A percentile compares a stretch with the other conserved stretches of the same genome.
Evolutionary conservation across 768 basidiomycete species (phyloP).

Genomic region (Mycena maculata): DNA sequence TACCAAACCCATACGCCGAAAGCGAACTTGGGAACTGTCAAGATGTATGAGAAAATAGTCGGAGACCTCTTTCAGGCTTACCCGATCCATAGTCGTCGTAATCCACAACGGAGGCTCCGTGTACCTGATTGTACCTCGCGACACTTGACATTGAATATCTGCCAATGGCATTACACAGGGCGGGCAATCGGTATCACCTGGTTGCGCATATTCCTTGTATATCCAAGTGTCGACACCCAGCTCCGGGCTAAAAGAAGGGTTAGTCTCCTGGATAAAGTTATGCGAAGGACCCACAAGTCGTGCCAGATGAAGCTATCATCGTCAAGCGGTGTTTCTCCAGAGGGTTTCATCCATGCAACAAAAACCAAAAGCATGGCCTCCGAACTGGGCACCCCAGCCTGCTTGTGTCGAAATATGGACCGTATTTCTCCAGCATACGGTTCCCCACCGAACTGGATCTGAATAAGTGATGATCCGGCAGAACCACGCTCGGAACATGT

Average conservation of each 20-base stretch:
- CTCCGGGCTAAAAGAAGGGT: background rate
- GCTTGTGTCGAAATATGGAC: slow-evolving; percentile 27
- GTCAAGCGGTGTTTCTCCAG: background rate
- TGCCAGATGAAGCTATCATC: background rate
- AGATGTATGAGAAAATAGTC: no score
- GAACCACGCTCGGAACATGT: slow-evolving; percentile 2
- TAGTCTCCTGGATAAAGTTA: background rate
- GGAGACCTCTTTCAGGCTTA: no score
- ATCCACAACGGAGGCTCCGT: no score
- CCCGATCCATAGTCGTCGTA: no score
- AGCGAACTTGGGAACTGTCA: no score
- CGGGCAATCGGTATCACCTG: no score
- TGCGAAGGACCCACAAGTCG: slow-evolving; percentile 20
- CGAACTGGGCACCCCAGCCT: slow-evolving; percentile 14
- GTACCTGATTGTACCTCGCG: no score
- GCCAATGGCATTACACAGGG: no score
- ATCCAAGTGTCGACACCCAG: background rate
- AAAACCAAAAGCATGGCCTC: slow-evolving; percentile 18
- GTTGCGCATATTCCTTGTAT: no score
- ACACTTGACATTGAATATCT: no score
- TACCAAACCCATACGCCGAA: no score
- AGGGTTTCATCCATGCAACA: background rate
- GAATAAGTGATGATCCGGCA: slow-evolving; percentile 28
- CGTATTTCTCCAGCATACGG: slow-evolving; percentile 27
- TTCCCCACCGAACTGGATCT: slow-evolving; percentile 3